phyloP scores from a whole-genome alignment of 345 rosid genomes.

The Linum usitatissimum region DNA sequence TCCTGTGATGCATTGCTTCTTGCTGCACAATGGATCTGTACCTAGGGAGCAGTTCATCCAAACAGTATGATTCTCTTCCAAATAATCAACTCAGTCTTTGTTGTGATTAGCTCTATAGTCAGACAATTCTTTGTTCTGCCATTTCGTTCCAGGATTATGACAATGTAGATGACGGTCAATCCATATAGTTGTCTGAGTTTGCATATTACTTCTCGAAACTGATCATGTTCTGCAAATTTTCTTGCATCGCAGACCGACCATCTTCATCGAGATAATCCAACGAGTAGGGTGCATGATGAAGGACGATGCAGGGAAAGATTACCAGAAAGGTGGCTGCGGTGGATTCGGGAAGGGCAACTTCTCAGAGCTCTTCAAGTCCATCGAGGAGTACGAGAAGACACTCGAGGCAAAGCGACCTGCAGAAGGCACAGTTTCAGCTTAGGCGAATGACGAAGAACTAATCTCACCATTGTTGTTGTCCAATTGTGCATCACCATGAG shows the following conservation, averaged over 20 bases:
- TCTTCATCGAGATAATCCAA: slow-evolving; percentile 92
- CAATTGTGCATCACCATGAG: background rate
- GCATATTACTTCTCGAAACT: background rate
- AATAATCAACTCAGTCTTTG: no score
- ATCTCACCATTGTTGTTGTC: background rate
- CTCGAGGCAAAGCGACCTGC: slow-evolving; percentile 47
- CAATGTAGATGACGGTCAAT: no score
- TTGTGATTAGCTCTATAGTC: no score
- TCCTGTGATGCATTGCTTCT: no score
- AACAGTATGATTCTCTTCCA: no score
- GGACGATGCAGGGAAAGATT: slow-evolving; percentile 55
- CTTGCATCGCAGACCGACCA: slow-evolving; percentile 54
- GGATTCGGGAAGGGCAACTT: slow-evolving; percentile 96
- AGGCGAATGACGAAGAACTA: background rate
- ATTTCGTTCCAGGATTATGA: no score
- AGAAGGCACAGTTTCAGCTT: slow-evolving; percentile 18
- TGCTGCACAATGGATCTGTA: no score
- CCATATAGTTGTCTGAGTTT: no score
- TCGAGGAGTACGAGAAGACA: slow-evolving; percentile 84
- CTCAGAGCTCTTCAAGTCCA: slow-evolving; percentile 85
- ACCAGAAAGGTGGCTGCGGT: slow-evolving; percentile 91
- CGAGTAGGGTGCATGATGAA: slow-evolving; percentile 69
- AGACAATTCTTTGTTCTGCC: no score
- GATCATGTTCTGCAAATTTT: background rate
- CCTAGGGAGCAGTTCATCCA: no score